Evolutionary conservation across 495 filamentous ascomycete species (phyloP), one percentile per base, ranked within the genome.

Genomic region (Penicillium fimorum): DNA sequence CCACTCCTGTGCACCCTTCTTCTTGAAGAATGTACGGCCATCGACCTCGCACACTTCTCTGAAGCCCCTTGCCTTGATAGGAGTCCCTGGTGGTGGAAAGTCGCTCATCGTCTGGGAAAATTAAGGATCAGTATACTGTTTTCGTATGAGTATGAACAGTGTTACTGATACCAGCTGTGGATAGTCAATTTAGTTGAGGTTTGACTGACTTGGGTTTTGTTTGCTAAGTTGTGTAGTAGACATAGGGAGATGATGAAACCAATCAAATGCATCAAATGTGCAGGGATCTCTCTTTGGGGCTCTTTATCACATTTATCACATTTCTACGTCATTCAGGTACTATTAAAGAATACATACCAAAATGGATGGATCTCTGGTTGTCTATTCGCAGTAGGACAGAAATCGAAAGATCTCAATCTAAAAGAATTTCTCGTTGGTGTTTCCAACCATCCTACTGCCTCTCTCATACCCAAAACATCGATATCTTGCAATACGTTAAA

Each of bases 31-130:
- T 12, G 29, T 38, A 6, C 41, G 57, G 15, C 61, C 64, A 12
- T 66, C 57, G 38, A 62, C 55, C 33, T 64, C 55, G 43, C 61
- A 67, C 4, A 62, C 42, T 50, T 67, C 58, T 38, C 61, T 40
- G 20, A 64, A 37, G n/a, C 61, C 61, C 8, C 55, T 37, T 25
- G 22, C 62, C 37, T 27, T 49, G 37, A 47, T 43, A 9, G 51
- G 35, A 5, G 51, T 67, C 5, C 25, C 41, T 4, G 51, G 22
- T 1, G 57, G 17, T 27, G 57, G 51, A 32, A 27, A 45, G n/a
- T 38, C 51, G 12, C 20, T 50, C 57, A 59, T 60, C 3, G 22
- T 43, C 49, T 51, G n/a, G 25, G 15, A 9, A 15, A 17, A 3
- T 40, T 9, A 8, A 3, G n/a, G 0, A 13, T 51, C 13, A 51